phyloP scores from a whole-genome alignment of 768 basidiomycete genomes.

The button mushroom (Agaricus bisporus) region DNA sequence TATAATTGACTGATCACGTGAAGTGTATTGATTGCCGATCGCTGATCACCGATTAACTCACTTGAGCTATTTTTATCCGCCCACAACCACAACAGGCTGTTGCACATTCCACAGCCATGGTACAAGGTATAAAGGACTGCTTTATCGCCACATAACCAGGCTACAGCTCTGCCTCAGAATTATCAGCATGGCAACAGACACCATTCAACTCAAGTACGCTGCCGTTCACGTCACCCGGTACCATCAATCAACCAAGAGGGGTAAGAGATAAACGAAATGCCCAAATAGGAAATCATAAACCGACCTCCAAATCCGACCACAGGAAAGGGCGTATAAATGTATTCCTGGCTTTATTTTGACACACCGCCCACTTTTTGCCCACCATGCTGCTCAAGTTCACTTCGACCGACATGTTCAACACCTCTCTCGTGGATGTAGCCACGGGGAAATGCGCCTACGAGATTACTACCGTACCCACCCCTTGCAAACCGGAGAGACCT shows the following conservation, averaged over 20 bases:
- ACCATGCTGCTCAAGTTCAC: conserved; percentile 57
- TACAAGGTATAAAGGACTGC: no score
- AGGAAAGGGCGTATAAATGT: not conserved
- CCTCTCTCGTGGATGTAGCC: conserved; percentile 45
- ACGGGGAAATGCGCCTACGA: conserved; percentile 43
- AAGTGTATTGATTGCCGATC: not conserved
- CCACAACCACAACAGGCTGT: not conserved
- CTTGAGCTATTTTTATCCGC: not conserved
- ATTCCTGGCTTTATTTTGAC: no score
- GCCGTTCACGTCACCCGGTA: not conserved
- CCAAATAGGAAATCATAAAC: conserved; percentile 41
- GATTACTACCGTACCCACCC: conserved; percentile 38
- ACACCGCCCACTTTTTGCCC: conserved; percentile 2
- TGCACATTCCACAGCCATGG: no score
- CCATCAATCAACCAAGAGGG: not conserved
- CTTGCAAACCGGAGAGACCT: conserved; percentile 22
- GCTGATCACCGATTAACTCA: not conserved
- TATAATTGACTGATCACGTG: not conserved
- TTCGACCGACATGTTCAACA: conserved; percentile 51
- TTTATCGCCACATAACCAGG: no score
- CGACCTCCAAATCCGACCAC: conserved; percentile 28
- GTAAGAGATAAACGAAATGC: conserved; percentile 34
- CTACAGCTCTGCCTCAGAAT: no score
- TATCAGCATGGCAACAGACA: no score
- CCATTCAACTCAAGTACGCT: no score